Evolutionary conservation across 139 green algal species (phyloP).

Genomic region (Bryopsis sp.): DNA sequence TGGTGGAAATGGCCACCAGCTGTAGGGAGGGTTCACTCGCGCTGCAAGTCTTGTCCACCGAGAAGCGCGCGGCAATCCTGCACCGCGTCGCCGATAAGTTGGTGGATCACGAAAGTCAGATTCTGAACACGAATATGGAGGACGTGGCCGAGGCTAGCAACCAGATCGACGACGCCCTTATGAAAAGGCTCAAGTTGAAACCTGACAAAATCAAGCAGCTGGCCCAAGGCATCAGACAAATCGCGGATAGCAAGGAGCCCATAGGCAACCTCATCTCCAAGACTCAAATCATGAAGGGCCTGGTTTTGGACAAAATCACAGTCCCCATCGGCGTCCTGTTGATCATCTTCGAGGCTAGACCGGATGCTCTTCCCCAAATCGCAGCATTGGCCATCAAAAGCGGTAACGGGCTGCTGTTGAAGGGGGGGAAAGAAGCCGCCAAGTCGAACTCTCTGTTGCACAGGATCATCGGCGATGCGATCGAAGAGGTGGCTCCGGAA

Average conservation of each 20-base stretch:
- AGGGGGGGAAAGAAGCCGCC: conserved; percentile 90
- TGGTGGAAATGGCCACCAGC: too few species aligned
- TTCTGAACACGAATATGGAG: too few species aligned
- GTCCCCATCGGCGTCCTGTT: conserved; percentile 92
- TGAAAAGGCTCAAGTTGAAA: conserved; percentile 92
- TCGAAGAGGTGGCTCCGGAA: conserved; percentile 26
- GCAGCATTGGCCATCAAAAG: conserved; percentile 70
- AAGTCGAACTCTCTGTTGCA: conserved; percentile 79
- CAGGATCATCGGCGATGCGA: conserved; percentile 47
- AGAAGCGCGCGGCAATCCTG: too few species aligned
- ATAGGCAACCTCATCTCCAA: conserved; percentile 52
- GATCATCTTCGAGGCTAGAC: conserved; percentile 97
- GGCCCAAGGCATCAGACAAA: conserved; percentile 61
- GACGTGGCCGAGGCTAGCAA: too few species aligned
- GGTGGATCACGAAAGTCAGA: too few species aligned
- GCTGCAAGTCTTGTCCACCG: too few species aligned
- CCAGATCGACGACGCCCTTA: conserved; percentile 60
- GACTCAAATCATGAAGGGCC: conserved; percentile 78
- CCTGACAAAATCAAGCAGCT: conserved; percentile 84
- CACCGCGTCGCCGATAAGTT: too few species aligned
- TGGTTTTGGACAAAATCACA: conserved; percentile 87
- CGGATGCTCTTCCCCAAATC: conserved; percentile 93
- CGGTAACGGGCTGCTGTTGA: conserved; percentile 32
- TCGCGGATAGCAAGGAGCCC: conserved; percentile 51
- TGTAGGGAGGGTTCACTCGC: too few species aligned